phyloP scores from a whole-genome alignment of 2,329 filamentous ascomycete species.

The Penicillium concentricum region DNA sequence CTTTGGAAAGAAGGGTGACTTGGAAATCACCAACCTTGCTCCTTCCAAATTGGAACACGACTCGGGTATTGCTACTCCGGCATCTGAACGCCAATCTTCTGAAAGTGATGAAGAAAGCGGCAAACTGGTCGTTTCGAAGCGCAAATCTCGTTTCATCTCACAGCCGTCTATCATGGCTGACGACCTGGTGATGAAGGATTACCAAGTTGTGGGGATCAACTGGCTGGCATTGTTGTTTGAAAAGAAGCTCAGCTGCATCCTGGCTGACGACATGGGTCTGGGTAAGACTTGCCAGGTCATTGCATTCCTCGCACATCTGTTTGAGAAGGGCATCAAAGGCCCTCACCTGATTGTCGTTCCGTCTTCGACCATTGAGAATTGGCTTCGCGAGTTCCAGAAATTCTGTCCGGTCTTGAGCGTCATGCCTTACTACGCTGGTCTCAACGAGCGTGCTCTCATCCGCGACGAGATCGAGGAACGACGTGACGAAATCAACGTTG shows the following conservation, averaged over 20 bases:
- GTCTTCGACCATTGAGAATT: slow-evolving; percentile 91
- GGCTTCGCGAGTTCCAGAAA: slow-evolving; percentile 82
- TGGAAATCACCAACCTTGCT: slow-evolving; percentile 58
- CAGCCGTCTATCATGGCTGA: slow-evolving; percentile 78
- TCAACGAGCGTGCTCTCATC: slow-evolving; percentile 66
- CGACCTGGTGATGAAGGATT: slow-evolving; percentile 79
- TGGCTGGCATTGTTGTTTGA: slow-evolving; percentile 86
- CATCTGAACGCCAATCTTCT: slow-evolving; percentile 34
- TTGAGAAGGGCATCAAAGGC: slow-evolving; percentile 66
- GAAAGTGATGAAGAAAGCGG: slow-evolving; percentile 39
- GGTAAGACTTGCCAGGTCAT: slow-evolving; percentile 98
- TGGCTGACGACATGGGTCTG: slow-evolving; percentile 94
- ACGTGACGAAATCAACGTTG: slow-evolving; percentile 64
- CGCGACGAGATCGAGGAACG: slow-evolving; percentile 66
- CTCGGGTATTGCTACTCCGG: slow-evolving; percentile 67
- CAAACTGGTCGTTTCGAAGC: slow-evolving; percentile 39
- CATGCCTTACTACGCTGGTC: slow-evolving; percentile 69
- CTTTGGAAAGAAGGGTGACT: slow-evolving; percentile 62
- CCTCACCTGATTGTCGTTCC: slow-evolving; percentile 87
- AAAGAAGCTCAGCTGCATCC: slow-evolving; percentile 77
- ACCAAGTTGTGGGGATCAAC: slow-evolving; percentile 91
- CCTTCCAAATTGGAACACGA: slow-evolving; percentile 52
- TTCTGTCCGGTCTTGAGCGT: slow-evolving; percentile 79
- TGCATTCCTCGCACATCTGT: slow-evolving; percentile 80
- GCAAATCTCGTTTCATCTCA: slow-evolving; percentile 47